Evolutionary conservation across 257 asterid genomes (phyloP).

Genomic region (Fraxinus americana): DNA sequence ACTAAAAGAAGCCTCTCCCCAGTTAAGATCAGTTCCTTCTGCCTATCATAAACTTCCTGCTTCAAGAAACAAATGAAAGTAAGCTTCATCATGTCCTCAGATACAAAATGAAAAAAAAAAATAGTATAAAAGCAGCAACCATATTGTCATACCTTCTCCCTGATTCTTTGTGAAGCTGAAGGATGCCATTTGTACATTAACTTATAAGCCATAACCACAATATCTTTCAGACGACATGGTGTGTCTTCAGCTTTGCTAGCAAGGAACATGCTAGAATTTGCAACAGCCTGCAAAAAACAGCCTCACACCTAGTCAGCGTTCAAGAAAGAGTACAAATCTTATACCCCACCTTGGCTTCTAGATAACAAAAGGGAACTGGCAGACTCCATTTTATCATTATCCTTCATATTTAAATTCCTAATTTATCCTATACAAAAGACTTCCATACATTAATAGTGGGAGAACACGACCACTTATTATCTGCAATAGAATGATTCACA

Average conservation of each 20-base stretch:
- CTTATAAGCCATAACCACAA: conserved; percentile 47
- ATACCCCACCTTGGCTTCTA: conserved; percentile 9
- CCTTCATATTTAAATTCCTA: background rate
- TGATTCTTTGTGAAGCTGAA: conserved; percentile 53
- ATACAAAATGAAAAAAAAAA: background rate
- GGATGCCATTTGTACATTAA: conserved; percentile 61
- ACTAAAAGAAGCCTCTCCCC: conserved; percentile 59
- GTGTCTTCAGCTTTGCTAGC: conserved; percentile 69
- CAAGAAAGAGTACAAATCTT: conserved; percentile 17
- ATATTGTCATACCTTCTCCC: conserved; percentile 42
- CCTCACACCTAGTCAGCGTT: conserved; percentile 19
- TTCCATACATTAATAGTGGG: background rate
- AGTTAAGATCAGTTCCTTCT: conserved; percentile 44
- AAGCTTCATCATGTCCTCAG: conserved; percentile 14
- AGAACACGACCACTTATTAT: background rate
- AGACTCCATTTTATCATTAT: conserved; percentile 12
- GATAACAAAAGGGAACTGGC: conserved; percentile 10
- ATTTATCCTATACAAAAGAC: conserved; percentile 12
- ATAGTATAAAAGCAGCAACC: background rate
- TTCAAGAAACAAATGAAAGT: conserved; percentile 21
- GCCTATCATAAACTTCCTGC: conserved; percentile 54
- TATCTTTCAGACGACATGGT: conserved; percentile 54
- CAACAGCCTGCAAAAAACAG: conserved; percentile 46
- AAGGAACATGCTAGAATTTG: conserved; percentile 60
- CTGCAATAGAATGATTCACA: background rate